Evolutionary conservation across 805 yeast genomes (phyloP), one percentile per base, ranked within the genome.

Genomic region (Candida chilensis): DNA sequence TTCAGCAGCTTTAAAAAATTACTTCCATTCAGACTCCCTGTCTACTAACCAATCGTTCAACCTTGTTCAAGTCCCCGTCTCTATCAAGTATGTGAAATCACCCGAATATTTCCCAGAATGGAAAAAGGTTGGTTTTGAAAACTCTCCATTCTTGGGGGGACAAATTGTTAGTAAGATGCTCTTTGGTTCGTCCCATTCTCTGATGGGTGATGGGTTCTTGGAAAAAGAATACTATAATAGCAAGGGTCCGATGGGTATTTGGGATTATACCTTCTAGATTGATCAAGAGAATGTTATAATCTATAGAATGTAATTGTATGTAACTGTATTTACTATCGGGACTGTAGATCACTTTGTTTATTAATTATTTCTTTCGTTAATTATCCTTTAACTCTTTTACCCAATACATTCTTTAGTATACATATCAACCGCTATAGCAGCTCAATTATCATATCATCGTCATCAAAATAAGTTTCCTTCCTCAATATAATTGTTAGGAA

Each of bases 21-120:
- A 37, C 34, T 54, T 61, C 4, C 61, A 55, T 7, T 54, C 61
- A 17, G 39, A 48, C 8, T 39, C 51, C 32, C 50, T 48, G 37
- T 51, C 43, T 32, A 45, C 45, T 27, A 56, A 40, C 18, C 61
- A 56, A 37, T 44, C 57, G 34, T 40, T 39, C 38, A 39, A 45
- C 37, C 35, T 48, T 37, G 39, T 66, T 30, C 97, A 90, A 56
- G 87, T 79, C 2, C 97, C 96, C 15, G 74, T 77, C n/a, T 63
- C 76, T 10, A 69, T 88, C 33, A 74, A 71, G 40, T 48, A 75
- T 29, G 74, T 78, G 16, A 78, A 79, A 44, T 69, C 74, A 51
- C 94, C 96, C 0, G 97, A 90, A 33, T 88, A 90, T 53, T 90
- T 90, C 57, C 84, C 95, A 1, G 95, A 85, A 41, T 90, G 96